Base-by-base conservation (phyloP, 768 basidiomycete genomes). In the Serpula lacrymans region DNA sequence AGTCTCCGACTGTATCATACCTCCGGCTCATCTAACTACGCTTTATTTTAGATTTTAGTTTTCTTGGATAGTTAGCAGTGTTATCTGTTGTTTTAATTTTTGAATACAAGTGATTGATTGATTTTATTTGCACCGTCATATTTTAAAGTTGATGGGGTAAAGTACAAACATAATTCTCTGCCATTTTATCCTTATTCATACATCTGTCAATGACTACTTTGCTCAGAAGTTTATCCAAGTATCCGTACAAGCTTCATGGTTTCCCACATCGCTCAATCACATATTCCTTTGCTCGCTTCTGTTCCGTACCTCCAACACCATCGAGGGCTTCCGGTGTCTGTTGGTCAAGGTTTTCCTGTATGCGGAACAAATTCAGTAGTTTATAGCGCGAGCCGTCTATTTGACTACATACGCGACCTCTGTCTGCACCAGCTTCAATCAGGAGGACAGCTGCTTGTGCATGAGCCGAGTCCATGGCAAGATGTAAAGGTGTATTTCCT, bases 401-500 rank as follows among this genome's bases (percentile, higher is more conserved):
- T n/a, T n/a, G n/a, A 47, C 45, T 25, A 71, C 88, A 49, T 64
- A 94, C 93, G 52, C 89, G 75, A 49, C 77, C 77, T 22, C 95
- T 82, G 71, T 97, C 95, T 6, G 94, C 94, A 14, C 95, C 95
- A 33, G 91, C 94, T 58, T 95, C 90, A 45, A 99, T 95, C 37
- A 99, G 74, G 36, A 87, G 61, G 2, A 92, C 87, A 8, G 95
- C 95, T 12, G 82, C 87, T 57, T 91, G 84, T 11, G 89, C 95
- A 57, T 97, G 88, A 13, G 84, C 95, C 39, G 88, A 92, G 54
- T 99, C 95, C 84, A 99, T 87, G 13, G 95, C 94, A 23, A 99
- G 78, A 71, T 99, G 96, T 26, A 99, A 68, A 2, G 96, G 92
- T 2, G 96, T 97, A 57, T 97, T 96, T 37, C 95, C 94, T 88